Conservation (phyloP, 2,329 filamentous ascomycete species). For the Talaromyces sp. region DNA sequence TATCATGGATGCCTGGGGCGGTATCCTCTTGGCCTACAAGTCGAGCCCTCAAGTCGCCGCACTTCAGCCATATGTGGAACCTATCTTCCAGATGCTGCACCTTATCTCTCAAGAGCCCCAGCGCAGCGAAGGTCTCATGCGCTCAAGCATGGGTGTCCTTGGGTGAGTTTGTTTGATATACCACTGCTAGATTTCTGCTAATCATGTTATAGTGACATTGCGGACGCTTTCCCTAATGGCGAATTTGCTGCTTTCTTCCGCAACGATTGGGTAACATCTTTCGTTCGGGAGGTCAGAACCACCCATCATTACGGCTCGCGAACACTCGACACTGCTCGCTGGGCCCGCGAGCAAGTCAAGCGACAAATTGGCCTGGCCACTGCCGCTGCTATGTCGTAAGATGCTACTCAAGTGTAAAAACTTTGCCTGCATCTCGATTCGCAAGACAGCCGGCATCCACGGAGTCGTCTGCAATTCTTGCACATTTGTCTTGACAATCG, state of each 20-base stretch:
- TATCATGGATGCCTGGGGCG: slow-evolving; percentile 99
- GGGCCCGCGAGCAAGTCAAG: slow-evolving; percentile 97
- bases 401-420: not conserved
- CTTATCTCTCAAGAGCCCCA: slow-evolving; percentile 75
- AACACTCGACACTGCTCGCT: slow-evolving; percentile 90
- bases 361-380: slow-evolving; percentile 56
- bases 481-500: not conserved
- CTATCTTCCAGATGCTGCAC: slow-evolving; percentile 82
- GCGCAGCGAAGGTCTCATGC: slow-evolving; percentile 84
- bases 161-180: slow-evolving; percentile 57
- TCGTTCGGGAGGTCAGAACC: slow-evolving; percentile 87
- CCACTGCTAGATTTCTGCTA: not conserved
- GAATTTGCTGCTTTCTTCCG: slow-evolving; percentile 81
- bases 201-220: slow-evolving; percentile 64
- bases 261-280: slow-evolving; percentile 78
- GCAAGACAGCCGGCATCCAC: not conserved
- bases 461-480: not conserved
- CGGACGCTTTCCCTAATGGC: slow-evolving; percentile 87
- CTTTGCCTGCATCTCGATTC: not conserved
- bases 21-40: slow-evolving; percentile 93
- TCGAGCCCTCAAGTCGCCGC: slow-evolving; percentile 54
- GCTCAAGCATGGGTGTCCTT: slow-evolving; percentile 95
- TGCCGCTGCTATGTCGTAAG: slow-evolving; percentile 34
- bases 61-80: slow-evolving; percentile 71
- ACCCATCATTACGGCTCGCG: slow-evolving; percentile 81